Evolutionary conservation across 495 filamentous ascomycete genomes (phyloP).

Genomic region (Staphylotrichum longicolle): DNA sequence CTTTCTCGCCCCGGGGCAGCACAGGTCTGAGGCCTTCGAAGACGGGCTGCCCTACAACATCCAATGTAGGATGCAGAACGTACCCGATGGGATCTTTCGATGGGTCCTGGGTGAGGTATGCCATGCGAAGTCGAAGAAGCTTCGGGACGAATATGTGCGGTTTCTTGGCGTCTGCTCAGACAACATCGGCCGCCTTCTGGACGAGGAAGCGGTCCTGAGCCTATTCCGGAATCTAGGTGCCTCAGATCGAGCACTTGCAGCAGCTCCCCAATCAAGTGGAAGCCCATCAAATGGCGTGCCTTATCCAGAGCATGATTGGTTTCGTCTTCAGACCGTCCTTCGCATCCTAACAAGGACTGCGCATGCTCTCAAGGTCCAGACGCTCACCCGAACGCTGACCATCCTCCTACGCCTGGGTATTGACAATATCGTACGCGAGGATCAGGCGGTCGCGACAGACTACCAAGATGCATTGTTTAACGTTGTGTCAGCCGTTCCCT

Average conservation of each 20-base stretch:
- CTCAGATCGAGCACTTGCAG: constrained; percentile 31
- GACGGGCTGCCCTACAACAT: constrained; percentile 66
- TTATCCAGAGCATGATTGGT: constrained; percentile 38
- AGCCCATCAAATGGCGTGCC: constrained; percentile 16
- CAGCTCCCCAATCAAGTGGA: neutral
- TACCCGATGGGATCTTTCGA: constrained; percentile 67
- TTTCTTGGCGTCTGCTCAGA: constrained; percentile 37
- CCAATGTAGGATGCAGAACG: constrained; percentile 44
- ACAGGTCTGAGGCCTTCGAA: constrained; percentile 62
- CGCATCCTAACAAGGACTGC: constrained; percentile 35
- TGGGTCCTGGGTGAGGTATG: constrained; percentile 76
- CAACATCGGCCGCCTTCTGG: constrained; percentile 41
- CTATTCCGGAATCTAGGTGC: constrained; percentile 45
- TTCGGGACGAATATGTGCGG: constrained; percentile 64
- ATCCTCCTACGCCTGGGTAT: constrained; percentile 57
- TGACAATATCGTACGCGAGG: constrained; percentile 41
- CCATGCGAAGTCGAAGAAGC: constrained; percentile 56
- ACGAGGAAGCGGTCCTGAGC: constrained; percentile 35
- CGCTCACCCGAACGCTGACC: constrained; percentile 30
- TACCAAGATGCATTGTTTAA: constrained; percentile 25
- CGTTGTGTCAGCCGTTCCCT: constrained; percentile 22
- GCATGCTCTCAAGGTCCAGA: constrained; percentile 19
- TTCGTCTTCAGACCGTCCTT: constrained; percentile 36
- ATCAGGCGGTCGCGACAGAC: constrained; percentile 32
- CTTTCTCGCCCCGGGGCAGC: constrained; percentile 46